Evolutionary conservation across 179 eudicot genomes (phyloP).

Genomic region (Actinidia polygama): DNA sequence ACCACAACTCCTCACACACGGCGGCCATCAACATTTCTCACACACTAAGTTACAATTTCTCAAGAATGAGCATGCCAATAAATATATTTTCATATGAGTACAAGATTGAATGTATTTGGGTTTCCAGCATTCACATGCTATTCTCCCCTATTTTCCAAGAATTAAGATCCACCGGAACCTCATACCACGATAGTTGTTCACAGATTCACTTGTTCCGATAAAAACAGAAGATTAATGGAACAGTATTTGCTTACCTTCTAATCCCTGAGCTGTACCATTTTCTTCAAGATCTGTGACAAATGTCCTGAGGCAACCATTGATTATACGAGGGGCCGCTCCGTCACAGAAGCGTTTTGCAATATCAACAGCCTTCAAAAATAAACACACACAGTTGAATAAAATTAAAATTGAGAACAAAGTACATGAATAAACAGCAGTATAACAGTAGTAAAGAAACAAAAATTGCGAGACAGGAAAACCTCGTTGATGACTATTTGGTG

Average conservation of each 20-base stretch:
- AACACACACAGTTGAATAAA: background rate
- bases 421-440: background rate
- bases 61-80: too few species aligned
- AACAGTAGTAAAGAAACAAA: background rate
- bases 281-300: slow-evolving; percentile 54
- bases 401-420: background rate
- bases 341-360: slow-evolving; percentile 93
- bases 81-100: too few species aligned
- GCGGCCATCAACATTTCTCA: too few species aligned
- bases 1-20: too few species aligned
- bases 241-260: slow-evolving; percentile 21
- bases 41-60: too few species aligned
- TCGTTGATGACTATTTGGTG: slow-evolving; percentile 90
- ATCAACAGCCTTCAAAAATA: slow-evolving; percentile 76
- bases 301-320: slow-evolving; percentile 89
- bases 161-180: background rate
- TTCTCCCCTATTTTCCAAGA: background rate
- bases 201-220: background rate
- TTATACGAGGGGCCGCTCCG: slow-evolving; percentile 86
- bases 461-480: slow-evolving; percentile 43
- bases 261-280: slow-evolving; percentile 21
- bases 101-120: too few species aligned
- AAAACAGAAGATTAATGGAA: background rate
- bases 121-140: background rate
- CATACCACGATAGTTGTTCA: background rate